Conservation (phyloP, 148 eudicot species). For the Amaranthus palmeri region DNA sequence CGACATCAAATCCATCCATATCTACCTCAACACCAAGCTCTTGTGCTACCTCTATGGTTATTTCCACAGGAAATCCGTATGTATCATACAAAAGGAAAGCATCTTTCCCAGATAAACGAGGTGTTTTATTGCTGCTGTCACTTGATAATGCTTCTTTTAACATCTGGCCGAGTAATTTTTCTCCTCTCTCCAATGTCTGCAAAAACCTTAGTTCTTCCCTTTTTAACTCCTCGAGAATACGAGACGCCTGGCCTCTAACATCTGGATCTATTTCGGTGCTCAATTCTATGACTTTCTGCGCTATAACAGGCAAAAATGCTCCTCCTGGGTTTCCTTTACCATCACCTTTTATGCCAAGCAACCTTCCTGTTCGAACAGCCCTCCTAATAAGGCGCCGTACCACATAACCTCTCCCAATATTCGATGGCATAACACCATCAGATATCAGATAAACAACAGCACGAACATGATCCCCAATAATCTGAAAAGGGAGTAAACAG, state of each 20-base stretch:
- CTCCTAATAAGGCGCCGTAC: slow-evolving; percentile 90
- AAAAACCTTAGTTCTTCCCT: slow-evolving; percentile 88
- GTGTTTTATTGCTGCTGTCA: slow-evolving; percentile 38
- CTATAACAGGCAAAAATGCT: slow-evolving; percentile 73
- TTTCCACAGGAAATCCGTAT: slow-evolving; percentile 92
- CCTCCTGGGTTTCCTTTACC: slow-evolving; percentile 60
- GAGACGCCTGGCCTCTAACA: slow-evolving; percentile 47
- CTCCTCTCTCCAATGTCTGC: slow-evolving; percentile 89
- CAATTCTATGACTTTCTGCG: slow-evolving; percentile 73
- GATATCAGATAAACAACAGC: slow-evolving; percentile 89
- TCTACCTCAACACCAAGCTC: slow-evolving; percentile 73
- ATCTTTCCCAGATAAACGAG: slow-evolving; percentile 84
- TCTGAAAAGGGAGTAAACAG: slow-evolving; percentile 33
- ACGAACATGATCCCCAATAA: slow-evolving; percentile 95
- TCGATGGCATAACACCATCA: slow-evolving; percentile 91
- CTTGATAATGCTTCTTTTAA: slow-evolving; percentile 52
- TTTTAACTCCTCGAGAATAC: slow-evolving; percentile 75
- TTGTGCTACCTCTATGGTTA: slow-evolving; percentile 85
- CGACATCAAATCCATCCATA: slow-evolving; percentile 65
- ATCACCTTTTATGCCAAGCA: slow-evolving; percentile 83
- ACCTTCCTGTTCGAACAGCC: slow-evolving; percentile 82
- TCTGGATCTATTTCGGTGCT: slow-evolving; percentile 75
- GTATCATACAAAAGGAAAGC: slow-evolving; percentile 92
- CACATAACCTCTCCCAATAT: slow-evolving; percentile 95
- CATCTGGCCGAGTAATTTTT: slow-evolving; percentile 83